Conservation (phyloP, 208 protist genomes). For the Wallacemonas sp. region DNA sequence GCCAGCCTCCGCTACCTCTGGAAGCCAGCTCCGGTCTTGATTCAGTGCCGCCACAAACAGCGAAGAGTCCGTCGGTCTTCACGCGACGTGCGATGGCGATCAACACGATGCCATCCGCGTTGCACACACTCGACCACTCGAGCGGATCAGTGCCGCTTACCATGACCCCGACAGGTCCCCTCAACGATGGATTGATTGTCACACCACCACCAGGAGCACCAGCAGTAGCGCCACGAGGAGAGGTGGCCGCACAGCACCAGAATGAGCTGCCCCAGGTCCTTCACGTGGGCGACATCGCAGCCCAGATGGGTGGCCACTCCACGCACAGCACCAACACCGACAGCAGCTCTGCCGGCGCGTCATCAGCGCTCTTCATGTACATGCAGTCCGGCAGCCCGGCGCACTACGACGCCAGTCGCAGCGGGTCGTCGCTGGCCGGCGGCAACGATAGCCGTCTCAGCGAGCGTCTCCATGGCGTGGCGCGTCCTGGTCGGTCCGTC, state of each 20-base stretch:
- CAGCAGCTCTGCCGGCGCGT: background rate
- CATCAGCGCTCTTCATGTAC: background rate
- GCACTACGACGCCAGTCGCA: conserved; percentile 5
- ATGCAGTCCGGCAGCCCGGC: background rate
- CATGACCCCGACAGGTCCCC: background rate
- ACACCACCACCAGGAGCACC: background rate
- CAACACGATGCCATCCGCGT: too few species aligned
- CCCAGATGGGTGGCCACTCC: background rate
- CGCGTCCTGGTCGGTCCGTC: conserved; percentile 21
- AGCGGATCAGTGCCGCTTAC: background rate
- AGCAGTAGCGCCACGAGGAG: background rate
- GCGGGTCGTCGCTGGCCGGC: conserved; percentile 14
- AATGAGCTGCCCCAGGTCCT: conserved; percentile 14
- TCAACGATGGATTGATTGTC: background rate
- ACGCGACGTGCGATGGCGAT: background rate
- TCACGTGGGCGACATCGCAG: conserved; percentile 5
- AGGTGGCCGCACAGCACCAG: background rate
- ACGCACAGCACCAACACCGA: background rate
- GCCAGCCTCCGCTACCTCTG: background rate
- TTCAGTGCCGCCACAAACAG: background rate
- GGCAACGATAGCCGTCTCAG: conserved; percentile 25
- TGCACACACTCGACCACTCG: too few species aligned
- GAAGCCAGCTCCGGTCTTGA: background rate
- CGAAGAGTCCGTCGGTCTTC: background rate
- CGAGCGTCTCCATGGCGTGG: conserved; percentile 13